Evolutionary conservation across 164 flowering plant species (phyloP).

Genomic region (Warburgia ugandensis): DNA sequence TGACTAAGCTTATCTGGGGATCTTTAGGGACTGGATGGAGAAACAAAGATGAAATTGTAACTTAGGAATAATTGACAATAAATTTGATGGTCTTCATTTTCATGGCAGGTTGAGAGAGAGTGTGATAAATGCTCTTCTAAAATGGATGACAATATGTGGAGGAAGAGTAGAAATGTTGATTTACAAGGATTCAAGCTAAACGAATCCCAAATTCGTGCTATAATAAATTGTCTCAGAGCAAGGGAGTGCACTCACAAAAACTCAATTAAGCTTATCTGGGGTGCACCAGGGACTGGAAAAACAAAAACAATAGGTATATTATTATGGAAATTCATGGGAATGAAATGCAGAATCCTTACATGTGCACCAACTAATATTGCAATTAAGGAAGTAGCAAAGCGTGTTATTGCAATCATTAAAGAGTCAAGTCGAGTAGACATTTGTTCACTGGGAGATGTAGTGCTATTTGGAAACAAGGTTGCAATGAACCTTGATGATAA

Average conservation of each 20-base stretch:
- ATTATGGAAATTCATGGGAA: slow-evolving; percentile 28
- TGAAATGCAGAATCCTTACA: slow-evolving; percentile 36
- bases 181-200: slow-evolving; percentile 25
- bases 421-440: slow-evolving; percentile 1
- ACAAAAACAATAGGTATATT: slow-evolving; percentile 50
- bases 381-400: slow-evolving; percentile 47
- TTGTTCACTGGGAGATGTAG: slow-evolving; percentile 46
- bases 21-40: too few relatives aligned
- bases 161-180: too few relatives aligned
- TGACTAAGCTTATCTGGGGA: too few relatives aligned
- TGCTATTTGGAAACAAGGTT: slow-evolving; percentile 58
- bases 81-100: neutral
- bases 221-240: slow-evolving; percentile 23
- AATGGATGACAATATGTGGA: neutral
- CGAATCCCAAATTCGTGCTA: slow-evolving; percentile 48
- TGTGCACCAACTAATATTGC: slow-evolving; percentile 82
- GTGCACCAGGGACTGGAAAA: slow-evolving; percentile 86
- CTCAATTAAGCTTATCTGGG: slow-evolving; percentile 58
- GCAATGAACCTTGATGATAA: slow-evolving; percentile 32
- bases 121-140: slow-evolving; percentile 22
- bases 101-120: slow-evolving; percentile 24
- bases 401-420: slow-evolving; percentile 33
- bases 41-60: too few relatives aligned
- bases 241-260: slow-evolving; percentile 28
- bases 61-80: too few relatives aligned